Conservation (phyloP, 305 asterid species). For the Solanum aculeatissimum region DNA sequence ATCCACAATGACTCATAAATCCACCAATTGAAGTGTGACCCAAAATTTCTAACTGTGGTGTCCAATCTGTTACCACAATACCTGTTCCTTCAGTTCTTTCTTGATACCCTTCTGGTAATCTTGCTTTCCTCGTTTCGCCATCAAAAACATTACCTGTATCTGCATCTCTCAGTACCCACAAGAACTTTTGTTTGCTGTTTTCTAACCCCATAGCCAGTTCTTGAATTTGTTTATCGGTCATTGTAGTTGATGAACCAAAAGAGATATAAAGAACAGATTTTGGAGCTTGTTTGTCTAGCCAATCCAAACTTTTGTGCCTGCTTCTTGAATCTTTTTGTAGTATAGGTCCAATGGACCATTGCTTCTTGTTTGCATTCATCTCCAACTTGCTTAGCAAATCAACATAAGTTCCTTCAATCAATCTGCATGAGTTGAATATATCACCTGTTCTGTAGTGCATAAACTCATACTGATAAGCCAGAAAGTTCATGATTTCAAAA, state of each 20-base stretch:
- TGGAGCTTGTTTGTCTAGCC: slow-evolving; percentile 30
- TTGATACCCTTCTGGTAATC: slow-evolving; percentile 13
- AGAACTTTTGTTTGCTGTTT: slow-evolving; percentile 8
- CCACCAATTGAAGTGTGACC: slow-evolving; percentile 31
- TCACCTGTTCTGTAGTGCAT: slow-evolving; percentile 6
- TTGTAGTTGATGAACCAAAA: slow-evolving; percentile 17
- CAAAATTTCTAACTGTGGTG: slow-evolving; percentile 37
- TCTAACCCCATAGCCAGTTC: slow-evolving; percentile 18
- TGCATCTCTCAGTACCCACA: slow-evolving; percentile 26
- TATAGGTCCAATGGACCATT: slow-evolving; percentile 21
- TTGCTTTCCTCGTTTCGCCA: neutral
- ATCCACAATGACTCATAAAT: slow-evolving; percentile 48
- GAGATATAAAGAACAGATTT: slow-evolving; percentile 26
- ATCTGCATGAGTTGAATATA: slow-evolving; percentile 12
- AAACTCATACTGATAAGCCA: neutral
- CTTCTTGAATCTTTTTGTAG: neutral
- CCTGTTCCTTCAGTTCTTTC: slow-evolving; percentile 28
- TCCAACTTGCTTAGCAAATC: slow-evolving; percentile 7
- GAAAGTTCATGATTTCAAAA: neutral
- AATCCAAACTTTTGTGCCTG: slow-evolving; percentile 18
- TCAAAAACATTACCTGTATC: slow-evolving; percentile 10
- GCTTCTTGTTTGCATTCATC: neutral
- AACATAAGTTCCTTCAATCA: slow-evolving; percentile 8
- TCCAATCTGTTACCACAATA: slow-evolving; percentile 37
- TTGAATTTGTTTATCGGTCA: slow-evolving; percentile 12